phyloP scores from a whole-genome alignment of 352 stramenopile genomes.

The Pythium monospermum region DNA sequence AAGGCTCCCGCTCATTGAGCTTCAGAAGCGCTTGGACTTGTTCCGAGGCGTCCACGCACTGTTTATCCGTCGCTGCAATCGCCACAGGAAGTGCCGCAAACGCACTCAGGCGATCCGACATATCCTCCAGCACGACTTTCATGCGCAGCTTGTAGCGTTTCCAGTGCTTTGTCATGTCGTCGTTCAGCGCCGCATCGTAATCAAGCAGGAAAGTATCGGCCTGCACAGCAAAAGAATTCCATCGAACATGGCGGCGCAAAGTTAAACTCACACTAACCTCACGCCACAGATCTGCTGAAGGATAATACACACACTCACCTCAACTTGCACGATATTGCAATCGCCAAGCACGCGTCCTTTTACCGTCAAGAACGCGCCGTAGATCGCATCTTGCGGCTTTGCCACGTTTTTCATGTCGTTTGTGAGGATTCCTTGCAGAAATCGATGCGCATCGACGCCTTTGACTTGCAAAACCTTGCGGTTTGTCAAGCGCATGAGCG shows the following conservation, averaged over 20 bases:
- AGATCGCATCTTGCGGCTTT: conserved; percentile 52
- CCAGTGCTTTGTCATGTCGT: conserved; percentile 74
- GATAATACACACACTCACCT: conserved; percentile 19
- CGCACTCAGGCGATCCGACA: conserved; percentile 40
- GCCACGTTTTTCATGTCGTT: conserved; percentile 75
- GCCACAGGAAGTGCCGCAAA: conserved; percentile 47
- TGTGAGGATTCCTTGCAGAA: conserved; percentile 79
- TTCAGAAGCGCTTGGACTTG: conserved; percentile 24
- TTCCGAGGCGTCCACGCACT: conserved; percentile 12
- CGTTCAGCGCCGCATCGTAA: conserved; percentile 53
- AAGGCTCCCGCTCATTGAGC: conserved; percentile 32
- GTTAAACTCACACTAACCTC: background rate
- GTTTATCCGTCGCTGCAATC: conserved; percentile 23
- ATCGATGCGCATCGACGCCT: conserved; percentile 59
- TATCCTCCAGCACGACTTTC: conserved; percentile 73
- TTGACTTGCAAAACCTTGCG: conserved; percentile 66
- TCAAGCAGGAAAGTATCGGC: conserved; percentile 69
- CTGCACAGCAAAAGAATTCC: conserved; percentile 14
- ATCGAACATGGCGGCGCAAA: background rate
- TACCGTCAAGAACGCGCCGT: conserved; percentile 73
- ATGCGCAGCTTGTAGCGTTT: conserved; percentile 87
- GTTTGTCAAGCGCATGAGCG: conserved; percentile 42
- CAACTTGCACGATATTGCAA: conserved; percentile 65
- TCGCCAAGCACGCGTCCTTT: conserved; percentile 78
- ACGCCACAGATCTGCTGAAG: background rate